These are phyloP conservation scores for Pterocarpus santalinus DNA, from an alignment of 306 rosid species.

Conservation along the genomic window DNA sequence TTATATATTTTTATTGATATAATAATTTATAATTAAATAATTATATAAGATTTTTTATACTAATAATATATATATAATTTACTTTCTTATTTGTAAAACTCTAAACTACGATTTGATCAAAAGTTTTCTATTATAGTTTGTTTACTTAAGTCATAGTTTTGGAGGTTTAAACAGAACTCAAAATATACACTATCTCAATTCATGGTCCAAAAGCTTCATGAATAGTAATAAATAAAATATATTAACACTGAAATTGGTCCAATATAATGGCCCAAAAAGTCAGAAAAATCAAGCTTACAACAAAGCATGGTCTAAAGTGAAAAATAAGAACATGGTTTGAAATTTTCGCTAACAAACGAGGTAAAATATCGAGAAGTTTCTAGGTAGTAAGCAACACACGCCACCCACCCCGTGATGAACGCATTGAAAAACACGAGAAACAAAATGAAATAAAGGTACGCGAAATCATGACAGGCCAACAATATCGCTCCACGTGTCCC, in stretches of 20 bases:
- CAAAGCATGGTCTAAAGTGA: background rate
- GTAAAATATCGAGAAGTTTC: conserved; percentile 37
- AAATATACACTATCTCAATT: too few species aligned
- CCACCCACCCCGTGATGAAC: background rate
- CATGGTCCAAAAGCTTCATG: too few species aligned
- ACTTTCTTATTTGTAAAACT: too few species aligned
- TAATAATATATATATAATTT: too few species aligned
- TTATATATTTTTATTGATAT: too few species aligned
- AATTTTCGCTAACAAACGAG: background rate
- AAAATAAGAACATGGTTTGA: background rate
- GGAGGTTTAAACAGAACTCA: too few species aligned
- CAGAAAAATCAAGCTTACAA: background rate
- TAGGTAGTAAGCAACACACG: background rate
- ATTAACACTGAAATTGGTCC: background rate
- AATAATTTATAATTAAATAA: too few species aligned
- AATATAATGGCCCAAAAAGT: background rate
- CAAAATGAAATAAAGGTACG: background rate
- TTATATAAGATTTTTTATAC: too few species aligned
- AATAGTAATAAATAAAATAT: too few species aligned
- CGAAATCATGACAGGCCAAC: conserved; percentile 32
- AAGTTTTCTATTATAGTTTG: too few species aligned
- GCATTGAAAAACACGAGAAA: background rate
- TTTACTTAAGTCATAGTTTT: too few species aligned
- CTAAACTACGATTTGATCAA: too few species aligned
- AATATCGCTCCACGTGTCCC: conserved; percentile 35